Base-by-base conservation (phyloP, 139 green algal genomes). In the Closterium sp. region DNA sequence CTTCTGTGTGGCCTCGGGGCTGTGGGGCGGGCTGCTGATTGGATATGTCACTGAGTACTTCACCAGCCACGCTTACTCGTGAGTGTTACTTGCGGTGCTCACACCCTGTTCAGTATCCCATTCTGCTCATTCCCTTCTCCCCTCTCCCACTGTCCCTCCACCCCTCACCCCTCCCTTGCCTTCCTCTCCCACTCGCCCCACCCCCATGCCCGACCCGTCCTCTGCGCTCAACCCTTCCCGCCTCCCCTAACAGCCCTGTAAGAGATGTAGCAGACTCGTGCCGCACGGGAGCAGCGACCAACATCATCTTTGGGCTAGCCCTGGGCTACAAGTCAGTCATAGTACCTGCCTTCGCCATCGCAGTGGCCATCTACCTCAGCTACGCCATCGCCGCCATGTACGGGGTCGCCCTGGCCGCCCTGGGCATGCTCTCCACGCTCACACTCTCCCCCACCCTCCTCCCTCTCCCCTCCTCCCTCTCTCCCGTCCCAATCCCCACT, bases 271-370 rank as follows among this genome's bases (percentile, higher is more conserved):
- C 98, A n/a, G 97, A 99, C 89, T 95, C 98, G 3, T 99, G 98
- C 97, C 95, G 96, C 93, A 99, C 98, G 31, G 98, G 98, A 31
- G 96, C 98, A 50, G 98, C 98, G 91, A 99, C 98, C 88, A 96
- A 99, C 96, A 98, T 99, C 96, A 99, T 99, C 95, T 99, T 99
- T 91, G 98, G 98, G 86, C 97, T 99, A 42, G 98, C 98, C 4
- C 96, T 99, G 30, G 98, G 98, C 93, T 99, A 99, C 97, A 98
- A 99, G 96, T 98, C 96, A 0, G 96, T 94, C 92, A 98, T 98
- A 95, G 94, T 99, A 89, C 98, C 98, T 88, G 98, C 96, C 94
- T 95, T 99, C 38, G 95, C 98, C 21, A 98, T 99, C n/a, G 97
- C 97, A 42, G 91, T 96, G 21, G 89, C 93, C 95, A 99, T 99